phyloP scores from a whole-genome alignment of 1,284 basidiomycete genomes.

The Ceratobasidium sp. region DNA sequence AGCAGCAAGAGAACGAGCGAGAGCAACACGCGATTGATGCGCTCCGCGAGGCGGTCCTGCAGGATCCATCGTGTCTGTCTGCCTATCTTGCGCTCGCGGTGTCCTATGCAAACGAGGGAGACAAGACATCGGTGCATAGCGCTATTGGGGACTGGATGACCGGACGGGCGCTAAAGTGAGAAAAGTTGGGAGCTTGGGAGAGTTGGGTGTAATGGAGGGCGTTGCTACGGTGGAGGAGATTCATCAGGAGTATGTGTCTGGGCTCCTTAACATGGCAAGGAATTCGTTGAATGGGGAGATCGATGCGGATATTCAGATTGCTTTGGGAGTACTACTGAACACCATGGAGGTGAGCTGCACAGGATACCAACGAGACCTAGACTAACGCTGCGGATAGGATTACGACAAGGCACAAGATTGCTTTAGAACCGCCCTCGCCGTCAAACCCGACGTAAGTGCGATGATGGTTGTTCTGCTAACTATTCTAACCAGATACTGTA shows the following conservation, averaged over 20 bases:
- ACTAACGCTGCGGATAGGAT: conserved; percentile 60
- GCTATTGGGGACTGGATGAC: conserved; percentile 86
- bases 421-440: conserved; percentile 86
- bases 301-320: conserved; percentile 95
- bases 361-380: too few relatives aligned
- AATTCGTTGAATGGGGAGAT: conserved; percentile 59
- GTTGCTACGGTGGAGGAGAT: conserved; percentile 12
- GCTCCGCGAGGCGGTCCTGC: conserved; percentile 77
- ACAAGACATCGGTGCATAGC: conserved; percentile 73
- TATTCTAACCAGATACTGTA: conserved; percentile 46
- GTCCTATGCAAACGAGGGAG: conserved; percentile 90
- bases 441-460: conserved; percentile 78
- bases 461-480: neutral
- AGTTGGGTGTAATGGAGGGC: conserved; percentile 21
- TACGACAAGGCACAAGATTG: conserved; percentile 94
- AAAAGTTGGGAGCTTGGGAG: conserved; percentile 54
- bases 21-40: conserved; percentile 91
- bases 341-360: conserved; percentile 75
- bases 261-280: conserved; percentile 65
- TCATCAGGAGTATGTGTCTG: conserved; percentile 34
- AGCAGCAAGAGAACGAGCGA: conserved; percentile 98
- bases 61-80: conserved; percentile 77
- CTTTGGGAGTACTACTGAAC: conserved; percentile 92
- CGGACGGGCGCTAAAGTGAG: conserved; percentile 62
- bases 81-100: conserved; percentile 93